Base-by-base conservation (phyloP, 2,329 filamentous ascomycete species). In the Neonectria coccinea region DNA sequence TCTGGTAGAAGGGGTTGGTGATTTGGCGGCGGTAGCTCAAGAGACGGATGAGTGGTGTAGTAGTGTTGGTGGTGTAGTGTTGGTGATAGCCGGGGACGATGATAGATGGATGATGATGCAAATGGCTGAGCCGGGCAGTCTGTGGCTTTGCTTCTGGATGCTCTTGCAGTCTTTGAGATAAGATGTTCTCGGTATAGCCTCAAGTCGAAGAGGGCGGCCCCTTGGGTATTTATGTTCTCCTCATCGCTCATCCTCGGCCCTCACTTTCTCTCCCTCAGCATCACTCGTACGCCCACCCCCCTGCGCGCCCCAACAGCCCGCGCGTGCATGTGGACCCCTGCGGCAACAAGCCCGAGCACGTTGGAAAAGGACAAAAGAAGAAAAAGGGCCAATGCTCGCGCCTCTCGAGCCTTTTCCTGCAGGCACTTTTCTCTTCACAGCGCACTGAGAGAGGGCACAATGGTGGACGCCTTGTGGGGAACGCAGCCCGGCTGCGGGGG, bases 191-290 rank as follows among this genome's bases (percentile, higher is more conserved):
- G 27, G 42, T 20, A 61, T 33, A 39, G 22, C 20, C 33, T 52
- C 44, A 56, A 16, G 22, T 22, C 7, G 31, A 45, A 61, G 62
- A 41, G 53, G 67, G 65, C 55, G 51, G 51, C 25, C 48, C 20
- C 59, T 39, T 70, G 71, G 62, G 57, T 73, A 73, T 73, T 73
- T 73, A 73, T 73, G 64, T 56, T 48, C 51, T 64, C 33, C 50
- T 51, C 45, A 27, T 41, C 50, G 33, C 45, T 27, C 31, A 62
- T 45, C 61, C 52, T 60, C 33, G 60, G 61, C 55, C 54, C 36
- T 59, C 56, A 47, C 27, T 25, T 20, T 16, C 45, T 50, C 58
- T 42, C 39, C 62, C 64, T 33, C 29, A 16, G 36, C 36, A 1
- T 39, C 16, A 39, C 36, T 53, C 45, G n/a, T 18, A 22, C 41